Evolutionary conservation across 108 stramenopile species (phyloP), one percentile per base, ranked within the genome.

Genomic region (Fragilaria radians): DNA sequence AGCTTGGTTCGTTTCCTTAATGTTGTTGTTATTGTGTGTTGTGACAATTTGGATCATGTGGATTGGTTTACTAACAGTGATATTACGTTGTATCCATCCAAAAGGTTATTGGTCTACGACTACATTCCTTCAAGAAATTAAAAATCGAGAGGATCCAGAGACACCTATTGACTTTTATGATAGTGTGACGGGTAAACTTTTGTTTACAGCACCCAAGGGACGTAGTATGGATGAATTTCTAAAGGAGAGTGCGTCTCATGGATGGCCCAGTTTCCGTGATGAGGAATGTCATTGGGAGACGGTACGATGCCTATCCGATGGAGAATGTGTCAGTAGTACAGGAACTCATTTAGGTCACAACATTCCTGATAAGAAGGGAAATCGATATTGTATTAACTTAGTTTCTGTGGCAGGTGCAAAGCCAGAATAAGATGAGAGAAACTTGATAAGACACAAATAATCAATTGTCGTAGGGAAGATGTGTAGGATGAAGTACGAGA

Each of bases 371-470:
- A 32, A 49, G 32, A 77, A 62, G 42, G 95, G 95, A 21, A 91
- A 88, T 58, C 63, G 94, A 34, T 96, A 96, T 48, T 96, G 95
- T 55, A 94, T 96, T 65, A 94, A 96, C 52, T 73, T 96, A 32
- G 93, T 94, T 5, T 81, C 79, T 66, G 82, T 94, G 36, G 95
- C 95, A 1, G 95, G 95, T 4, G 57, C 69, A 25, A 85, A 85
- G 0, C 36, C 60, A 52, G 53, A 61, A 27, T 51, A 51, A 22
- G 50, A 51, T 7, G 14, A 51, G n/a, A n/a, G n/a, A n/a, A n/a
- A n/a, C n/a, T n/a, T n/a, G n/a, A n/a, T n/a, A n/a, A n/a, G n/a
- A n/a, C n/a, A n/a, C n/a, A n/a, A n/a, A n/a, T n/a, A n/a, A n/a
- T n/a, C n/a, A n/a, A n/a, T n/a, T n/a, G n/a, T n/a, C n/a, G n/a